These are phyloP conservation scores for Westerdykella aurantiaca DNA, from an alignment of 2,329 filamentous ascomycete species.

Conservation along the genomic window DNA sequence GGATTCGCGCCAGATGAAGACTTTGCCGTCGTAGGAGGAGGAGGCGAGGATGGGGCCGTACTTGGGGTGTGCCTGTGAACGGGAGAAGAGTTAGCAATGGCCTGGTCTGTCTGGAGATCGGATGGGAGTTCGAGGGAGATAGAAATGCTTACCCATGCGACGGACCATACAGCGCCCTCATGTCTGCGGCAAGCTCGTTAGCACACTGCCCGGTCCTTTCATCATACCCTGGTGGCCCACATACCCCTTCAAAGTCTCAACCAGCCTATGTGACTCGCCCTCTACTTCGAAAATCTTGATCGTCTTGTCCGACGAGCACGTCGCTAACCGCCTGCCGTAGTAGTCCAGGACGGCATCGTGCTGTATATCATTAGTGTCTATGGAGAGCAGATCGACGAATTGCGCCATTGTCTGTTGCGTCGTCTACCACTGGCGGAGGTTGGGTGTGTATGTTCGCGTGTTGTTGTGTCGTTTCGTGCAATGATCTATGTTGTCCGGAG, in stretches of 20 bases:
- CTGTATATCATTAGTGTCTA: constrained; percentile 46
- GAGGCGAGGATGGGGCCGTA: constrained; percentile 97
- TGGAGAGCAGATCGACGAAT: constrained; percentile 22
- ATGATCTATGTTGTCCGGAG: constrained; percentile 1
- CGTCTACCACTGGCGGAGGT: constrained; percentile 1
- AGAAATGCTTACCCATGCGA: constrained; percentile 64
- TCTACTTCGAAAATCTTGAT: constrained; percentile 99
- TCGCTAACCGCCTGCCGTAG: constrained; percentile 92
- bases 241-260: constrained; percentile 92
- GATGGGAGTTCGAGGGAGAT: constrained; percentile 1
- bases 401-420: no score
- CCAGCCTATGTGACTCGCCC: constrained; percentile 79
- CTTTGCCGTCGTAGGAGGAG: constrained; percentile 93
- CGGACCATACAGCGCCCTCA: constrained; percentile 95
- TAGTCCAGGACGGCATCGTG: constrained; percentile 98
- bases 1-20: constrained; percentile 97
- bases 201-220: background rate
- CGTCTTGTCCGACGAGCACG: constrained; percentile 95
- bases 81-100: background rate
- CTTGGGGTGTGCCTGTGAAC: constrained; percentile 73
- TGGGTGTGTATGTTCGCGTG: background rate
- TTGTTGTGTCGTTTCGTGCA: background rate
- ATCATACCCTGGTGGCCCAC: constrained; percentile 13
- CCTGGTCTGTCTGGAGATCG: background rate
- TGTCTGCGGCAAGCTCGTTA: constrained; percentile 59